Percentiles rank a stretch among this genome's conserved stretches.
phyloP scores from a whole-genome alignment of 768 basidiomycete species.

The Panus rudis region DNA sequence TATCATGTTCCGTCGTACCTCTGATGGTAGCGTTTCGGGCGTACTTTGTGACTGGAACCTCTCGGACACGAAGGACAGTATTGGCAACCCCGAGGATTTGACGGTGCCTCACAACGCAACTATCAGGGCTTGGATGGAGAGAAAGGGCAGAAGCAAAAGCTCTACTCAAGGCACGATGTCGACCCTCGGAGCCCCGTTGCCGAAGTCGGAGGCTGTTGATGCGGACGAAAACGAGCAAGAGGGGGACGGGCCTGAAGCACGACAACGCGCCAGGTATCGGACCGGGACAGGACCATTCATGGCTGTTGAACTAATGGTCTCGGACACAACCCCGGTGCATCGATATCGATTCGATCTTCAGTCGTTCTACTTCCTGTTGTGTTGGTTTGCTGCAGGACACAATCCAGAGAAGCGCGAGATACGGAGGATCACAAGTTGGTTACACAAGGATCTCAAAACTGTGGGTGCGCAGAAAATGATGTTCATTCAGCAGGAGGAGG shows the following conservation, averaged over 20 bases:
- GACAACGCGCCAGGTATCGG: not conserved
- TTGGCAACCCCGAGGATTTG: not conserved
- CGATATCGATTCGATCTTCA: conserved; percentile 5
- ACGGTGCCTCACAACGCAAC: not conserved
- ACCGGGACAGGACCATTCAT: conserved; percentile 4
- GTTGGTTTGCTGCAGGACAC: not conserved
- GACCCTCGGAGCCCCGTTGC: not conserved
- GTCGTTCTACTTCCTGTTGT: conserved; percentile 5
- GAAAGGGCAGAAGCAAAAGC: not conserved
- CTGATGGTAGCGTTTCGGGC: not conserved
- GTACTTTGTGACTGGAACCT: not conserved
- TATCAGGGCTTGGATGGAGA: too few species aligned
- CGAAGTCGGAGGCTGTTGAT: not conserved
- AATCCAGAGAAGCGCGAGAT: not conserved
- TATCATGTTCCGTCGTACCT: not conserved
- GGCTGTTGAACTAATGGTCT: conserved; percentile 1
- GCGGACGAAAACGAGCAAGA: not conserved
- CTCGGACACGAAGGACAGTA: not conserved
- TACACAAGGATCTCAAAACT: too few species aligned
- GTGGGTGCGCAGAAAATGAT: too few species aligned
- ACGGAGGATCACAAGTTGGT: not conserved
- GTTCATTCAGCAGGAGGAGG: too few species aligned
- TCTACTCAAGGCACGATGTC: not conserved
- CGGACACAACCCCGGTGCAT: not conserved
- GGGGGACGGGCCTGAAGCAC: not conserved